Evolutionary conservation across 495 filamentous ascomycete genomes (phyloP).

Genomic region (Penicillium desertorum): DNA sequence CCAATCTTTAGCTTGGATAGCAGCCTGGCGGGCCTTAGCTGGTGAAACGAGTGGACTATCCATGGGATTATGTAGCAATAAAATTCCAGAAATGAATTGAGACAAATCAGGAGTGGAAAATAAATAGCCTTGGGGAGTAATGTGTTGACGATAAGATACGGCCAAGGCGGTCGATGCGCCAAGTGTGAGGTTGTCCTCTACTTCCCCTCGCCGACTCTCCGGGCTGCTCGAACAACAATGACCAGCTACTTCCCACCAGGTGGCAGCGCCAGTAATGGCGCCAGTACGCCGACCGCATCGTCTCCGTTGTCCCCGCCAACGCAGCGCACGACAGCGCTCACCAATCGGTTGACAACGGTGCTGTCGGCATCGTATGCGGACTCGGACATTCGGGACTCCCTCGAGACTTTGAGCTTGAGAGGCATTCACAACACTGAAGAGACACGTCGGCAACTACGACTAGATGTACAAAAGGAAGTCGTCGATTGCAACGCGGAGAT

Average conservation of each 20-base stretch:
- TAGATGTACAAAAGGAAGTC: constrained; percentile 89
- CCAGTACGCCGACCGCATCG: constrained; percentile 29
- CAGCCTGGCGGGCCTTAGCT: constrained; percentile 48
- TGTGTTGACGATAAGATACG: constrained; percentile 26
- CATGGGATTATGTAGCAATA: constrained; percentile 24
- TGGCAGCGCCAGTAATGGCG: constrained; percentile 32
- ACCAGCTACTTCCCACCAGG: constrained; percentile 43
- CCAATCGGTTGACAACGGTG: constrained; percentile 74
- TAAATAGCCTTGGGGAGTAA: constrained; percentile 2
- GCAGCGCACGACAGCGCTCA: constrained; percentile 61
- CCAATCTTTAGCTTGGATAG: constrained; percentile 76
- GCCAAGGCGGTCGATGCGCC: constrained; percentile 26
- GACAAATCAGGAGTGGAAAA: neutral
- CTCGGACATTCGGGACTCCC: constrained; percentile 83
- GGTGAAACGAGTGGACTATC: constrained; percentile 46
- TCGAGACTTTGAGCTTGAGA: constrained; percentile 71
- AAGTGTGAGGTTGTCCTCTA: constrained; percentile 21
- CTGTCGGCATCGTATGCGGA: constrained; percentile 92
- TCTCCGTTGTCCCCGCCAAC: constrained; percentile 36
- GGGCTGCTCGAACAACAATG: constrained; percentile 31
- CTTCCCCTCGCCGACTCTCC: constrained; percentile 18
- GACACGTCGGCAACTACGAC: constrained; percentile 71
- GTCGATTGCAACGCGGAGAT: constrained; percentile 92
- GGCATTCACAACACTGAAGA: constrained; percentile 74
- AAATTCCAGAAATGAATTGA: neutral